phyloP scores from a whole-genome alignment of 192 early-diverging fungal genomes.

The Mortierella antarctica region DNA sequence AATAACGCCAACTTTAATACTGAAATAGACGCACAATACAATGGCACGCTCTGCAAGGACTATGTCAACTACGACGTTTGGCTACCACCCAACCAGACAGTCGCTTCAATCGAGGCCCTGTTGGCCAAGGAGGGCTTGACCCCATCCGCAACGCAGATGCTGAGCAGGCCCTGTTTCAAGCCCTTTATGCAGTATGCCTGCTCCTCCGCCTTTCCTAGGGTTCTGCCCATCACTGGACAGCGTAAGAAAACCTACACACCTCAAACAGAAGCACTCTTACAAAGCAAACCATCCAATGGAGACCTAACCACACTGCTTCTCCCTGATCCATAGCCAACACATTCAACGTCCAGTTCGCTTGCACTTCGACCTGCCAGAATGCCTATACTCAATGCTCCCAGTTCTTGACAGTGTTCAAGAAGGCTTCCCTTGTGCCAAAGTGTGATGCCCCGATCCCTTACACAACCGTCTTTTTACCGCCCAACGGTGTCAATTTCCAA shows the following conservation, averaged over 20 bases:
- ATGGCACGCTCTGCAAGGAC: constrained; percentile 25
- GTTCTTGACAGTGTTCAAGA: constrained; percentile 22
- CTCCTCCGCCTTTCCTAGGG: constrained; percentile 45
- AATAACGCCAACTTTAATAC: neutral
- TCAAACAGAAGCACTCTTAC: no score
- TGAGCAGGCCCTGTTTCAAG: constrained; percentile 27
- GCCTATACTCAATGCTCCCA: constrained; percentile 17
- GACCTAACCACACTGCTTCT: no score
- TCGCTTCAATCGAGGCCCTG: constrained; percentile 23
- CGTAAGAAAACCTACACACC: neutral
- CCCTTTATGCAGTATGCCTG: constrained; percentile 49
- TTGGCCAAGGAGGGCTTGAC: neutral
- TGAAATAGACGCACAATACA: constrained; percentile 20
- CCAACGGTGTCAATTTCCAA: constrained; percentile 27
- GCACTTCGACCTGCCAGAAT: constrained; percentile 49
- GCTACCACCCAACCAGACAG: constrained; percentile 34
- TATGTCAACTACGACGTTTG: constrained; percentile 50
- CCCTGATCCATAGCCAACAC: neutral
- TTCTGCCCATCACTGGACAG: constrained; percentile 6
- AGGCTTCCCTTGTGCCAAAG: constrained; percentile 20
- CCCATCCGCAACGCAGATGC: neutral
- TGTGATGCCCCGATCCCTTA: constrained; percentile 31
- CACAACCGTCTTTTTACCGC: neutral
- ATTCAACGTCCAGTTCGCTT: constrained; percentile 29
- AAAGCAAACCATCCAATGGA: no score